These are phyloP conservation scores for Oenanthe sinensis DNA, from an alignment of 129 eudicot species.

Conservation along the genomic window DNA sequence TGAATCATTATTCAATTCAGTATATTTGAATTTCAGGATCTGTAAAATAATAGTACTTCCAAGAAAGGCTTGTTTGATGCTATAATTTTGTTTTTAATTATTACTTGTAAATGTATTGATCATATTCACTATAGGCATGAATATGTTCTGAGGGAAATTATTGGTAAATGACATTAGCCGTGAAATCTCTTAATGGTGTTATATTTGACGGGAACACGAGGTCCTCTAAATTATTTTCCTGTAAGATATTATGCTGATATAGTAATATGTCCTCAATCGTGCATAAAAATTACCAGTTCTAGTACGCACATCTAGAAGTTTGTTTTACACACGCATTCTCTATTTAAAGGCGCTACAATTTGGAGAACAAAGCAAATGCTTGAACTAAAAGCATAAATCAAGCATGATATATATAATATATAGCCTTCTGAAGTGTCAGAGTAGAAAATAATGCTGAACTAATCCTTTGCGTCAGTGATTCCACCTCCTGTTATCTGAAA, in stretches of 20 bases:
- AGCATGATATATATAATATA: background rate
- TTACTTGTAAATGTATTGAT: background rate
- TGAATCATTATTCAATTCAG: background rate
- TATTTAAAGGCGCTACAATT: background rate
- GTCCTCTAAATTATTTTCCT: background rate
- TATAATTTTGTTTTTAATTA: background rate
- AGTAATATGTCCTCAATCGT: background rate
- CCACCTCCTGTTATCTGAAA: slow-evolving; percentile 99
- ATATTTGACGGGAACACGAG: background rate
- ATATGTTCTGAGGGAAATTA: background rate
- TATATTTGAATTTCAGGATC: background rate
- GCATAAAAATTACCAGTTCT: background rate
- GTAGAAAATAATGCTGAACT: background rate
- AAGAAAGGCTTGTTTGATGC: background rate
- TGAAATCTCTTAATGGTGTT: background rate
- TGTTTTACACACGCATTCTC: no score
- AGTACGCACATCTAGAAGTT: background rate
- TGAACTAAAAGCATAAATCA: background rate
- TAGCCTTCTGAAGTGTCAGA: background rate
- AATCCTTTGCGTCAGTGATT: slow-evolving; percentile 96
- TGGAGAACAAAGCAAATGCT: background rate
- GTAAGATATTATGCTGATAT: background rate
- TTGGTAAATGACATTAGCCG: background rate
- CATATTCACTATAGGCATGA: background rate
- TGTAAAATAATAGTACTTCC: background rate